Conservation (phyloP, 352 stramenopile species). For the Pythium volutum region DNA sequence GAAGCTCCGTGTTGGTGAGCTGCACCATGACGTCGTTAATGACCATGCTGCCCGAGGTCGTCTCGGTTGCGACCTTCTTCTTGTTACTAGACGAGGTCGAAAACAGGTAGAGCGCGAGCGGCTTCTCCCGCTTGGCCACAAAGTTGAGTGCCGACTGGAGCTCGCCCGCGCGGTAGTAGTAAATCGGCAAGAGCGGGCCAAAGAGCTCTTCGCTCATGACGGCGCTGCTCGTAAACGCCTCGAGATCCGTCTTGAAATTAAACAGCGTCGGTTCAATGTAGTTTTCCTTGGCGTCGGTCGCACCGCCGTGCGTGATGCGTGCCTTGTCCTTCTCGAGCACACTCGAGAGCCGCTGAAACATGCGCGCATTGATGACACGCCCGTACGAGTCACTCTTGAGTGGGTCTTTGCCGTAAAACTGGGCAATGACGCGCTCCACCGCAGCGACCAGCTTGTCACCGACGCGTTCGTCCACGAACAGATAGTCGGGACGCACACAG, state of each 20-base stretch:
- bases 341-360: slow-evolving; percentile 43
- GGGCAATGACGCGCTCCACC: slow-evolving; percentile 29
- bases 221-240: slow-evolving; percentile 43
- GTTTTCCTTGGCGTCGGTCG: slow-evolving; percentile 61
- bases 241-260: slow-evolving; percentile 65
- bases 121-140: slow-evolving; percentile 27
- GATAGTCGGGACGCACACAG: slow-evolving; percentile 93
- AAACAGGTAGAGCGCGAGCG: slow-evolving; percentile 33
- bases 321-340: slow-evolving; percentile 35
- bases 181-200: slow-evolving; percentile 92
- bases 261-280: slow-evolving; percentile 89
- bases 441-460: slow-evolving; percentile 53
- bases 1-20: slow-evolving; percentile 27
- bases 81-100: slow-evolving; percentile 20
- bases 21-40: slow-evolving; percentile 36
- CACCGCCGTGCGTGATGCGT: slow-evolving; percentile 53
- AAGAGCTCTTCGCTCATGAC: slow-evolving; percentile 95
- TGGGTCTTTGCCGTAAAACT: slow-evolving; percentile 55
- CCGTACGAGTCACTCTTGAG: slow-evolving; percentile 49
- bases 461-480: slow-evolving; percentile 86
- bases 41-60: slow-evolving; percentile 28
- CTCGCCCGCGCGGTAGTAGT: slow-evolving; percentile 55
- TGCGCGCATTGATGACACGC: slow-evolving; percentile 70
- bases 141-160: slow-evolving; percentile 28
- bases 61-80: slow-evolving; percentile 22